A percentile compares a stretch with the other conserved stretches of the same genome.
These are phyloP conservation scores for Aspergillus olivimuriae DNA, from an alignment of 495 filamentous ascomycete species.

Conservation along the genomic window DNA sequence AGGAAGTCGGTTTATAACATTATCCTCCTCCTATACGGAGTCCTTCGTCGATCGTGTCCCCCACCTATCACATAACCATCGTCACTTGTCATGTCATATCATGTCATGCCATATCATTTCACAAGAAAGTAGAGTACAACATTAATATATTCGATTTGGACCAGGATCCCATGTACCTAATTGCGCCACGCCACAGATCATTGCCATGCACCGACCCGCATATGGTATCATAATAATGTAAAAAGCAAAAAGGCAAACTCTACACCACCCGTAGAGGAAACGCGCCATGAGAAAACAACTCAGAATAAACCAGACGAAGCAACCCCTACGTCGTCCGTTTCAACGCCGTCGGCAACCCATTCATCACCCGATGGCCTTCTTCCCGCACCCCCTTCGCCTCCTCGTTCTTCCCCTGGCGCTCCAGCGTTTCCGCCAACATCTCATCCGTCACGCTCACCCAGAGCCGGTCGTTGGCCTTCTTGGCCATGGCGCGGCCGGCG, in stretches of 20 bases:
- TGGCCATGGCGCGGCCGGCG: conserved; percentile 68
- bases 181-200: not conserved
- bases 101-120: no score
- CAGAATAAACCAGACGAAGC: conserved; percentile 6
- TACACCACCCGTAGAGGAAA: no score
- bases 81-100: no score
- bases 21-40: no score
- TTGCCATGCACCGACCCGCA: no score
- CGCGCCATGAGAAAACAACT: no score
- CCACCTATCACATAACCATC: no score
- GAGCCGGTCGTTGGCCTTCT: conserved; percentile 64
- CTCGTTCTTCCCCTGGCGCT: conserved; percentile 59
- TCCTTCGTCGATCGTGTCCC: no score
- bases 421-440: conserved; percentile 68
- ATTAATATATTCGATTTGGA: no score
- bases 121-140: no score
- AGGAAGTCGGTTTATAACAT: no score
- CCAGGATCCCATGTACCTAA: not conserved
- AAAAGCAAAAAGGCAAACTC: conserved; percentile 5
- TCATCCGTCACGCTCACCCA: conserved; percentile 84
- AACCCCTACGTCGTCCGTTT: conserved; percentile 21
- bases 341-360: conserved; percentile 37
- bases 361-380: conserved; percentile 38
- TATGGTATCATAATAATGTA: not conserved
- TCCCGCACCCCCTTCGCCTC: conserved; percentile 50